Evolutionary conservation across 2,329 filamentous ascomycete genomes (phyloP), one percentile per base, ranked within the genome.

Genomic region (Xylariaceae sp.): DNA sequence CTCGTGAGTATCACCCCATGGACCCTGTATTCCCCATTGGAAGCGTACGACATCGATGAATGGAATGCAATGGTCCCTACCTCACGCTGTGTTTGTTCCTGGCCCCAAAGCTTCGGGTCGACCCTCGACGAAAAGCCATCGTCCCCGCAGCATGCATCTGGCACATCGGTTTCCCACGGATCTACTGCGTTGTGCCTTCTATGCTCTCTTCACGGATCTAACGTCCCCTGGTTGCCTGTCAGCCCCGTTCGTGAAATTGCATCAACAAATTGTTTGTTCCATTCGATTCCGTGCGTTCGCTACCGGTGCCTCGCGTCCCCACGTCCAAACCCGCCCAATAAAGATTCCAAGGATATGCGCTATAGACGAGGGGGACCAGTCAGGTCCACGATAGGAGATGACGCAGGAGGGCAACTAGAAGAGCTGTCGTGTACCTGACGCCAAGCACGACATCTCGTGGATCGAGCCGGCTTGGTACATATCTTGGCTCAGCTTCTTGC

Each of bases 381-480:
- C 52, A 47, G 23, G 50, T 35, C 52, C 44, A 30, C 23, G 23
- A 30, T 30, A n/a, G 47, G 51, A 34, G 15, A 45, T 13, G 37
- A 42, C 11, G 37, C 37, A 42, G 11, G 37, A 42, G 37, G 37
- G 37, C 18, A 53, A 58, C 55, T 44, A 39, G 55, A 55, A 35
- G 17, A 50, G 48, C 57, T 45, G 42, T 57, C 54, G 44, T 61
- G 55, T 63, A 39, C 62, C 60, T 63, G 58, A 53, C 23, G 62
- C 62, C 62, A 62, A 64, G 64, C 37, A 23, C 5, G 42, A 6
- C n/a, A 49, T 55, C 44, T 60, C 55, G 62, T 65, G 63, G 59
- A 62, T 54, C 55, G 18, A 60, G 55, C 62, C 63, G 59, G 55
- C 62, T 63, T 64, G 58, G 61, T 61, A 62, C 47, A 39, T 42